Evolutionary conservation across 805 yeast species (phyloP), one percentile per base, ranked within the genome.

Genomic region (Metschnikowia noctiluminum): DNA sequence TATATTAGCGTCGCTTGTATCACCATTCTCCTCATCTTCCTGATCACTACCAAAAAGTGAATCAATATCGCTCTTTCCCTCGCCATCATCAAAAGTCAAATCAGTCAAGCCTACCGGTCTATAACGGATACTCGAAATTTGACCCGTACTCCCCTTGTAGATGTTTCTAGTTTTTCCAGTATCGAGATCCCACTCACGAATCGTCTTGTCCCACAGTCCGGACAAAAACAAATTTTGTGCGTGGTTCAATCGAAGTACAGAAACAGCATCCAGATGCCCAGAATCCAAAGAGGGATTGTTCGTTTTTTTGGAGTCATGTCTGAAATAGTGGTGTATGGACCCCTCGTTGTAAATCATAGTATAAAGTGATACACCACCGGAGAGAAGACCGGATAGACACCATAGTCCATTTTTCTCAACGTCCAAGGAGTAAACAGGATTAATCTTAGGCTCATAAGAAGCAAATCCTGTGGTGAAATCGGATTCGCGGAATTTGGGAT

Each of bases 131-230:
- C 83, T 77, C 2, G 96, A 84, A 2, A 92, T 73, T 62, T 94
- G 97, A 2, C 97, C 94, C 0, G 87, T 73, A 31, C 83, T 74
- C 1, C 82, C 84, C 2, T 64, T 58, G 60, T 74, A 89, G 28
- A 74, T 64, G 11, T 74, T 74, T 2, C 73, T 60, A 9, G 73
- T 63, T 14, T 70, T 65, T 1, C 97, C 97, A 0, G 85, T 78
- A 55, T 88, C 78, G 51, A 94, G 71, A 66, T 94, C 99, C 96
- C 97, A 92, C 54, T 84, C 80, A 7, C 82, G 64, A 1, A 92
- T 77, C 16, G 78, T 72, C 65, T 81, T 85, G 69, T 94, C 99
- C 99, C 98, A 94, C 14, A 89, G 78, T 0, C 96, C 97, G 44
- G 94, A 84, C 15, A 92, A 57, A 42, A 90, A 84, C 40, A 70